These are phyloP conservation scores for Boletus semigastroideus DNA, from an alignment of 1,284 basidiomycete species.

Conservation along the genomic window DNA sequence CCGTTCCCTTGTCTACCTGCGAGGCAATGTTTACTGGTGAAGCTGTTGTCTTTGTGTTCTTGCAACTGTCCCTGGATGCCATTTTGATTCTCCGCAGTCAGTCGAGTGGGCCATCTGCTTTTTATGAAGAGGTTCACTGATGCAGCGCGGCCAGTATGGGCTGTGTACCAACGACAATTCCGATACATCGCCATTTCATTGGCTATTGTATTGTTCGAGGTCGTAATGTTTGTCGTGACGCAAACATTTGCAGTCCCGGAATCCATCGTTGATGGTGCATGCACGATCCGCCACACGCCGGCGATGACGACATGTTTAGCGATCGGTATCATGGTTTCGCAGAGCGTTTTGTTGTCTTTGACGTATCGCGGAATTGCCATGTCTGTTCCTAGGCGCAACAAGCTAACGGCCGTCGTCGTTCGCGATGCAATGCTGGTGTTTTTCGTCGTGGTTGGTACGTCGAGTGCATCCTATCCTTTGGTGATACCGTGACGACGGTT, in stretches of 20 bases:
- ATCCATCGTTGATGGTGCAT: constrained; percentile 11
- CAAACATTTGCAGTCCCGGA: constrained; percentile 2
- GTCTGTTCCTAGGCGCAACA: constrained; percentile 15
- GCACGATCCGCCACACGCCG: constrained; percentile 9
- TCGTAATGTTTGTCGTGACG: background rate
- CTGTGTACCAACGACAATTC: constrained; percentile 11
- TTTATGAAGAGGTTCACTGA: background rate
- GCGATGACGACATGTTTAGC: background rate
- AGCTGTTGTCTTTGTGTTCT: constrained; percentile 5
- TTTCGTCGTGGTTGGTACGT: constrained; percentile 9
- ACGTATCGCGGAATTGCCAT: constrained; percentile 18
- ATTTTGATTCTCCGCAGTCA: constrained; percentile 24
- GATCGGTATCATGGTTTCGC: constrained; percentile 13
- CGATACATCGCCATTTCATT: constrained; percentile 2
- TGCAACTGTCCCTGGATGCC: constrained; percentile 14
- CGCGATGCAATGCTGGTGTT: constrained; percentile 22
- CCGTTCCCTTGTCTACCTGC: constrained; percentile 9
- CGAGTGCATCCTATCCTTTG: background rate
- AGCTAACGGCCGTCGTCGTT: constrained; percentile 12
- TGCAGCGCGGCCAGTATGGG: constrained; percentile 9
- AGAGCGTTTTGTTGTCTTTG: constrained; percentile 14
- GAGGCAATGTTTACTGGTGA: background rate
- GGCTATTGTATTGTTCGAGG: constrained; percentile 8
- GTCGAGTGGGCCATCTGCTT: constrained; percentile 1
- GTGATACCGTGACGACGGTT: background rate